Evolutionary conservation across 768 basidiomycete genomes (phyloP).

Genomic region (Lactarius quietus): DNA sequence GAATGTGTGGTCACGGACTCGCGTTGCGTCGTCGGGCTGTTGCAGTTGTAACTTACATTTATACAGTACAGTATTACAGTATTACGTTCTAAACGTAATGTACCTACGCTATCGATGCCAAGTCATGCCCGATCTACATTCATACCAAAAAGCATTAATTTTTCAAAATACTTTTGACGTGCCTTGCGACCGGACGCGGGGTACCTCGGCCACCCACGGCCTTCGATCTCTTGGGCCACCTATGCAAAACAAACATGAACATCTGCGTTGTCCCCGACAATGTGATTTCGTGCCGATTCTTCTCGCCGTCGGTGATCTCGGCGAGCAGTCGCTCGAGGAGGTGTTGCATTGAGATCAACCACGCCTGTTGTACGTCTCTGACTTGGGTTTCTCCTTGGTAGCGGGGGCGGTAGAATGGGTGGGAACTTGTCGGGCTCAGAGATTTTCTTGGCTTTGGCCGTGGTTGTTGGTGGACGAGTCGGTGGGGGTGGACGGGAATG

Average conservation of each 20-base stretch:
- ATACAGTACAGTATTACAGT: too few relatives aligned
- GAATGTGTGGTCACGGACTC: too few relatives aligned
- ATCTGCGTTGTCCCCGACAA: slow-evolving; percentile 4
- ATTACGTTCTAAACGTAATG: slow-evolving; percentile 32
- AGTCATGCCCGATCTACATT: too few relatives aligned
- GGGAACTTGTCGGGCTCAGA: neutral
- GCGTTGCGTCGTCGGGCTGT: too few relatives aligned
- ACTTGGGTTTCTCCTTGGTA: slow-evolving; percentile 39
- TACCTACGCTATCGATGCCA: too few relatives aligned
- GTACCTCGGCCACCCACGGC: slow-evolving; percentile 78
- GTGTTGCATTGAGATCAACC: slow-evolving; percentile 75
- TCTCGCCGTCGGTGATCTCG: slow-evolving; percentile 73
- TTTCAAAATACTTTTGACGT: too few relatives aligned
- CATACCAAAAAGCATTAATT: too few relatives aligned
- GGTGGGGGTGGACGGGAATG: slow-evolving; percentile 14
- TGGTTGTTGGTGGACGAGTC: neutral
- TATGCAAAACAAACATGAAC: slow-evolving; percentile 30
- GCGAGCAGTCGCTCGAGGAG: slow-evolving; percentile 69
- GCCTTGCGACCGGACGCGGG: slow-evolving; percentile 78
- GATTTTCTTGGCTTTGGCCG: slow-evolving; percentile 16
- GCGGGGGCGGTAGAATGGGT: neutral
- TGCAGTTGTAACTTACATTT: too few relatives aligned
- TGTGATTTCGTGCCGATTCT: slow-evolving; percentile 57
- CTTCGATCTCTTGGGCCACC: slow-evolving; percentile 77
- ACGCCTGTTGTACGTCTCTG: slow-evolving; percentile 84